Conservation (phyloP, 768 basidiomycete species). For the Tulasnella sp. region DNA sequence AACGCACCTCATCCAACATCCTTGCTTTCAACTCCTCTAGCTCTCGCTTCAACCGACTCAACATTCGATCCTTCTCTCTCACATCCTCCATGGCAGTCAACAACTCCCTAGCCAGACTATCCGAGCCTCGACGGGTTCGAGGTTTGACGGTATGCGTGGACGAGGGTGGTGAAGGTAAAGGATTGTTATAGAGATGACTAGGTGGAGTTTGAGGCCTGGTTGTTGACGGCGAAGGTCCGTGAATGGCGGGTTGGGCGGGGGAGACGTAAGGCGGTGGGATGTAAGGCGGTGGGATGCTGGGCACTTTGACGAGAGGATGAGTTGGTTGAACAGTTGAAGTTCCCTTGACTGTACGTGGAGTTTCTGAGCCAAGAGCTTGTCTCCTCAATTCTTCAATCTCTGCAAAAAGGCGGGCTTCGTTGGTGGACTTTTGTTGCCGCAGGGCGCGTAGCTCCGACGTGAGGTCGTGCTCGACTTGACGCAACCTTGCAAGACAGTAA, state of each 20-base stretch:
- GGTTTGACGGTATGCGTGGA: neutral
- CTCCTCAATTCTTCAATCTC: neutral
- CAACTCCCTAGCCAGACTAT: neutral
- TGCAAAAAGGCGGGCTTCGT: neutral
- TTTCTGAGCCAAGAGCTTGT: neutral
- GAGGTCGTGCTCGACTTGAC: neutral
- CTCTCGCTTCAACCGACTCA: neutral
- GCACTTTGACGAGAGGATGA: neutral
- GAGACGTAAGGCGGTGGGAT: neutral
- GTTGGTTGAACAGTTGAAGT: neutral
- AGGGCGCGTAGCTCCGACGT: neutral
- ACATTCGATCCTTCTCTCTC: neutral
- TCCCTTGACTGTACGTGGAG: neutral
- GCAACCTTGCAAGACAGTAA: neutral
- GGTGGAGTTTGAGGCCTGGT: neutral
- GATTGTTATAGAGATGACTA: neutral
- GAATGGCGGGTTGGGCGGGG: neutral
- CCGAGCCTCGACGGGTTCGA: neutral
- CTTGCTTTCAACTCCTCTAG: neutral
- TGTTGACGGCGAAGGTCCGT: neutral
- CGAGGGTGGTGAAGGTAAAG: neutral
- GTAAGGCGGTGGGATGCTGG: neutral
- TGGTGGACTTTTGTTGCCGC: neutral
- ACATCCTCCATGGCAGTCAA: neutral
- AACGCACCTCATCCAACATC: slow-evolving; percentile 1